Conservation (phyloP, 2,329 filamentous ascomycete genomes). For the Curvularia sp. region DNA sequence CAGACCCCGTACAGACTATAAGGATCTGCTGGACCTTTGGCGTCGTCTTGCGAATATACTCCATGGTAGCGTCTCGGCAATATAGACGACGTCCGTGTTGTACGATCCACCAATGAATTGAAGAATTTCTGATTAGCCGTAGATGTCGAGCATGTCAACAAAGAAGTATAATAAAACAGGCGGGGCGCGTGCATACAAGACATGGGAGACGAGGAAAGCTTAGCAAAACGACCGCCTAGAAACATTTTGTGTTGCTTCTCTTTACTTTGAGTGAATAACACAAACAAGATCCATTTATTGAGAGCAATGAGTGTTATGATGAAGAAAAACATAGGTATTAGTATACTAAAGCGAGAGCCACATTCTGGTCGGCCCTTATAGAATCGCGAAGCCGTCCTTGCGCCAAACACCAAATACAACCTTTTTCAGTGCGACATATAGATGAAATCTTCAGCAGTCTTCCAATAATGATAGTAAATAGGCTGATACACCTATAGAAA, state of each 20-base stretch:
- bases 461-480: not conserved
- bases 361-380: slow-evolving; percentile 5
- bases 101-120: slow-evolving; percentile 37
- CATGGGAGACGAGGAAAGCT: not conserved
- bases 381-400: not conserved
- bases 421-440: too few relatives aligned
- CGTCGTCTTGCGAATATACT: slow-evolving; percentile 58
- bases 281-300: not conserved
- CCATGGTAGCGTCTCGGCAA: slow-evolving; percentile 49
- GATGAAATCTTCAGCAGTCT: too few relatives aligned
- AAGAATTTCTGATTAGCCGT: slow-evolving; percentile 55
- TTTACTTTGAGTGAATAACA: not conserved
- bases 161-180: not conserved
- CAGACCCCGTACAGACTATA: slow-evolving; percentile 70
- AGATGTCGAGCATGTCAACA: slow-evolving; percentile 35
- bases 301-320: not conserved
- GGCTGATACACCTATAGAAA: not conserved
- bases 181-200: slow-evolving; percentile 5
- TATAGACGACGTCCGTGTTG: slow-evolving; percentile 32
- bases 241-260: not conserved
- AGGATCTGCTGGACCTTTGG: slow-evolving; percentile 63
- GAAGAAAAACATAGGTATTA: not conserved
- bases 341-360: slow-evolving; percentile 9
- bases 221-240: not conserved
- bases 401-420: slow-evolving; percentile 12